phyloP scores from a whole-genome alignment of 2,329 filamentous ascomycete genomes.

The Chaetomium sp. region DNA sequence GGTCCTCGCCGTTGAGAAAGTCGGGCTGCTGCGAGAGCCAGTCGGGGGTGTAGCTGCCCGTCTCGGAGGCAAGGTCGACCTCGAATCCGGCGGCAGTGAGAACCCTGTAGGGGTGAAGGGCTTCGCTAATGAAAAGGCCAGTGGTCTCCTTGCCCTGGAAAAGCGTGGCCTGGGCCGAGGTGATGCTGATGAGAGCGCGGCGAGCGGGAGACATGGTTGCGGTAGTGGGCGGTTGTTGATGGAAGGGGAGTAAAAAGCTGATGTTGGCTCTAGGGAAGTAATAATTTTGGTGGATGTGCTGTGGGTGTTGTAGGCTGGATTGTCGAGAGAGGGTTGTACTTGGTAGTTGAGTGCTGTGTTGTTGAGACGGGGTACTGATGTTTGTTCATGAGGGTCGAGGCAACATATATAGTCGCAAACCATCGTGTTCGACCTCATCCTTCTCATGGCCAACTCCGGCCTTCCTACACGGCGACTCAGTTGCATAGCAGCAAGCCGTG shows the following conservation, averaged over 20 bases:
- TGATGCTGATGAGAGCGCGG: slow-evolving; percentile 13
- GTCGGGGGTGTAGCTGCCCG: slow-evolving; percentile 3
- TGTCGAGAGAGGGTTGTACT: neutral
- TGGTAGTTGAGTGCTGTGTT: neutral
- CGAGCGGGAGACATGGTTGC: slow-evolving; percentile 5
- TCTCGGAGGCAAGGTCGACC: slow-evolving; percentile 11
- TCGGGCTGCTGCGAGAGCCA: slow-evolving; percentile 13
- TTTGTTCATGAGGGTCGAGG: neutral
- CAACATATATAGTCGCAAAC: slow-evolving; percentile 5
- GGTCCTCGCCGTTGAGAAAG: slow-evolving; percentile 5
- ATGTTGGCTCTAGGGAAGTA: neutral
- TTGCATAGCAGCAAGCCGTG: neutral
- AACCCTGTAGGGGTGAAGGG: slow-evolving; percentile 3
- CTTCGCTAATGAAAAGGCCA: slow-evolving; percentile 9
- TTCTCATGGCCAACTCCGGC: neutral
- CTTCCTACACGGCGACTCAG: neutral
- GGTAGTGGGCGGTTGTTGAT: neutral
- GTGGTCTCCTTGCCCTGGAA: slow-evolving; percentile 4
- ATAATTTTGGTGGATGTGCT: neutral
- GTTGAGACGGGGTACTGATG: neutral
- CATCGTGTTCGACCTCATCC: neutral
- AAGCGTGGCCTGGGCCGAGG: slow-evolving; percentile 8
- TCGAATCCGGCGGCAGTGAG: slow-evolving; percentile 12
- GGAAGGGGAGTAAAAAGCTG: neutral
- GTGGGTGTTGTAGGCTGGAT: neutral